Conservation (phyloP, 1,139 yeast species). For the Fermentozyma sake region DNA sequence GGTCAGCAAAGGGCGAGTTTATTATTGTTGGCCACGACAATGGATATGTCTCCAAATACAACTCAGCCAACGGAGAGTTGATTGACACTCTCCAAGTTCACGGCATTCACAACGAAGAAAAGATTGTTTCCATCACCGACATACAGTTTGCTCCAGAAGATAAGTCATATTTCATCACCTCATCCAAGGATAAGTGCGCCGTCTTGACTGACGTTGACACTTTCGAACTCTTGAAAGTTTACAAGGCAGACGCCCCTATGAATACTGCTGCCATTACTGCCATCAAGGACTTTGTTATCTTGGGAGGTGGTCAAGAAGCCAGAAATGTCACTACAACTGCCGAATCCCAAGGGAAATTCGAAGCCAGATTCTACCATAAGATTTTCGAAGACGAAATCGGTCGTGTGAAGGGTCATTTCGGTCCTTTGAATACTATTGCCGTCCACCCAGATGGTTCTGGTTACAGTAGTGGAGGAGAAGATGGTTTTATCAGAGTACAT, state of each 20-base stretch:
- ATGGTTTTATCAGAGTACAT: slow-evolving; percentile 93
- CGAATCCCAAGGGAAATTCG: slow-evolving; percentile 92
- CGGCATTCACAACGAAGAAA: slow-evolving; percentile 56
- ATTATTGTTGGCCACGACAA: slow-evolving; percentile 87
- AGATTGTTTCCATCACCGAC: slow-evolving; percentile 60
- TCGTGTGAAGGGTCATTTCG: slow-evolving; percentile 97
- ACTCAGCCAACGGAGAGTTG: slow-evolving; percentile 70
- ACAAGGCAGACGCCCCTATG: slow-evolving; percentile 87
- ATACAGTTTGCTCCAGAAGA: slow-evolving; percentile 83
- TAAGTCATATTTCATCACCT: slow-evolving; percentile 81
- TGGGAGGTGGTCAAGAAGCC: slow-evolving; percentile 99
- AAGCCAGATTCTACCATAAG: slow-evolving; percentile 94
- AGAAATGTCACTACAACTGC: slow-evolving; percentile 96
- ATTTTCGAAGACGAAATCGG: slow-evolving; percentile 94
- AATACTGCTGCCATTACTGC: slow-evolving; percentile 96
- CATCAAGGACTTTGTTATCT: slow-evolving; percentile 80
- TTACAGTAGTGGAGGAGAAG: slow-evolving; percentile 97
- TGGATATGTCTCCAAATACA: slow-evolving; percentile 79
- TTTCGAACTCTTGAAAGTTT: slow-evolving; percentile 68
- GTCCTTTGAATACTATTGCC: slow-evolving; percentile 92
- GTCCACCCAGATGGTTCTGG: slow-evolving; percentile 93
- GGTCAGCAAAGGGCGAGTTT: slow-evolving; percentile 72
- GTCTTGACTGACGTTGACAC: slow-evolving; percentile 74
- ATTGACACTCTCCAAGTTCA: slow-evolving; percentile 60
- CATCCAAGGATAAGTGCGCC: slow-evolving; percentile 93